Conservation (phyloP, 1,284 basidiomycete genomes). For the Ganoderma resinaceum region DNA sequence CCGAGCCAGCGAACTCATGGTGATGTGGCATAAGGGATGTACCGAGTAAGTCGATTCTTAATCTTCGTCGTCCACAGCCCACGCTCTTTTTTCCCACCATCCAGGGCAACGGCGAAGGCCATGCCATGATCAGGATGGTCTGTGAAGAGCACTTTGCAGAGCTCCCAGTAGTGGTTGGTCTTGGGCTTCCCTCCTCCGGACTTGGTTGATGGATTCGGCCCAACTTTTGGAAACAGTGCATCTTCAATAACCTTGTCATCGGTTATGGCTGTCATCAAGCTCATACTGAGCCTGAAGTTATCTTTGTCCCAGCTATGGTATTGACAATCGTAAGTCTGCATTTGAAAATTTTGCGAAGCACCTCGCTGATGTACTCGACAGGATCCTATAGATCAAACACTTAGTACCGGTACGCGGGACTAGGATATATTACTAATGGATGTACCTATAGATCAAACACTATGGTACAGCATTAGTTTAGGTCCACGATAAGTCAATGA, state of each 20-base stretch:
- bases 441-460: too few relatives aligned
- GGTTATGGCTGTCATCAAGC: neutral
- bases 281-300: neutral
- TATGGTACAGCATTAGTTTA: too few relatives aligned
- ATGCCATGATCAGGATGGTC: neutral
- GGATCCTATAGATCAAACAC: too few relatives aligned
- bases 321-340: neutral
- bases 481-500: too few relatives aligned
- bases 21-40: neutral
- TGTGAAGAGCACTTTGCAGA: neutral
- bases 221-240: neutral
- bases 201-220: neutral
- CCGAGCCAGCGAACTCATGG: too few relatives aligned
- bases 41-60: neutral
- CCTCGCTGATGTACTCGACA: neutral
- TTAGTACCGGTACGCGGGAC: too few relatives aligned
- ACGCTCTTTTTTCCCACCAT: neutral
- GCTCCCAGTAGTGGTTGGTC: neutral
- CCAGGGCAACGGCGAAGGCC: neutral
- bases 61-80: neutral
- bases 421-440: too few relatives aligned
- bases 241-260: neutral
- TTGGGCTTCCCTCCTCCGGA: neutral
- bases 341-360: neutral
- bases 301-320: neutral